Conservation (phyloP, 768 basidiomycete genomes). For the Obba rivulosa region DNA sequence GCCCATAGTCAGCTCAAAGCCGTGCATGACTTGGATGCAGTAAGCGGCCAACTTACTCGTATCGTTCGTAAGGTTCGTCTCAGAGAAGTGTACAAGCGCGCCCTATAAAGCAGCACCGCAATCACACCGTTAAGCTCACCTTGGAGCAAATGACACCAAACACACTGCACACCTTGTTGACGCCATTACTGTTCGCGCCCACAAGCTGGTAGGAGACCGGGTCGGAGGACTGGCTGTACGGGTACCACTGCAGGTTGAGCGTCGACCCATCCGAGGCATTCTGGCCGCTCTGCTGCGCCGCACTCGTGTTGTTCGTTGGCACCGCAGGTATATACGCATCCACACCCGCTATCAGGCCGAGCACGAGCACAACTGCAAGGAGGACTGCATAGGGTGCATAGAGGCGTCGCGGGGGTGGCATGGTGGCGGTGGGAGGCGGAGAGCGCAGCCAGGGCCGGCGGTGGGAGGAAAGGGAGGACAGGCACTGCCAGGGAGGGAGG, state of each 20-base stretch:
- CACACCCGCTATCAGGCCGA: slow-evolving; percentile 3
- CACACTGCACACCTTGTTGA: slow-evolving; percentile 45
- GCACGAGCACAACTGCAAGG: not conserved
- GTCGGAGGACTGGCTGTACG: slow-evolving; percentile 31
- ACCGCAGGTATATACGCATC: slow-evolving; percentile 66
- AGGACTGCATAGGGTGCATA: not conserved
- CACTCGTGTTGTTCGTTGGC: slow-evolving; percentile 60
- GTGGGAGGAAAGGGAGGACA: not conserved
- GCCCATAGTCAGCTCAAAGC: not conserved
- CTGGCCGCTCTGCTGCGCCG: slow-evolving; percentile 34
- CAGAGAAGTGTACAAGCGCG: slow-evolving; percentile 79
- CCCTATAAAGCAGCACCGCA: slow-evolving; percentile 42
- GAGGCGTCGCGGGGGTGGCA: not conserved
- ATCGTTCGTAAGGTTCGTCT: slow-evolving; percentile 42
- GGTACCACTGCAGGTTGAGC: slow-evolving; percentile 57
- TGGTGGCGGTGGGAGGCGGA: not conserved
- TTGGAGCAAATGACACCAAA: not conserved
- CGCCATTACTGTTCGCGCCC: slow-evolving; percentile 41
- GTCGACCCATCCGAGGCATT: slow-evolving; percentile 55
- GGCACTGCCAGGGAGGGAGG: not conserved
- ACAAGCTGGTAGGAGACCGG: slow-evolving; percentile 58
- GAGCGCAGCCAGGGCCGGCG: not conserved
- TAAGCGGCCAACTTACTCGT: slow-evolving; percentile 48
- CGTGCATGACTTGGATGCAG: too few species aligned
- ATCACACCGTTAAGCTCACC: not conserved